These are phyloP conservation scores for Calonectria crousiana DNA, from an alignment of 2,329 filamentous ascomycete species.

Conservation along the genomic window DNA sequence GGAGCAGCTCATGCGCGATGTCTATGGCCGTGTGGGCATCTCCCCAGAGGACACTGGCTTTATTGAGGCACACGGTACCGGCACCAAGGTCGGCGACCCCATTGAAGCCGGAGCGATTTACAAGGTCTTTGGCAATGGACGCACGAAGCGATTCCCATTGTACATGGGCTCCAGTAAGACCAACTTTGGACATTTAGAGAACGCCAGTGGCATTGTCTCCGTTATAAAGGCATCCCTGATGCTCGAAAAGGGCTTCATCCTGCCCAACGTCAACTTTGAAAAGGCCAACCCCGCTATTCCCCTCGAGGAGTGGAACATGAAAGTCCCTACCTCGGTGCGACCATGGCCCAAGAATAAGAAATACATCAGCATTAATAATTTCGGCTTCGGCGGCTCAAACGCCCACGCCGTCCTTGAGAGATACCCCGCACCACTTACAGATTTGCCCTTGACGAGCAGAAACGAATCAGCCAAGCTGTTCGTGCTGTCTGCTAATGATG, in stretches of 20 bases:
- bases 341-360: slow-evolving; percentile 62
- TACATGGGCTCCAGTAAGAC: slow-evolving; percentile 64
- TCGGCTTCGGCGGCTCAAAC: slow-evolving; percentile 61
- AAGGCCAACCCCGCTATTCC: slow-evolving; percentile 62
- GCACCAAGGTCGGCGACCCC: slow-evolving; percentile 67
- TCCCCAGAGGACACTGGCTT: slow-evolving; percentile 47
- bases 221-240: slow-evolving; percentile 66
- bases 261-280: slow-evolving; percentile 64
- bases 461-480: slow-evolving; percentile 53
- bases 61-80: slow-evolving; percentile 68
- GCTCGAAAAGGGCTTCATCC: slow-evolving; percentile 62
- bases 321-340: slow-evolving; percentile 56
- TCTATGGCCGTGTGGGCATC: slow-evolving; percentile 50
- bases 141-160: slow-evolving; percentile 51
- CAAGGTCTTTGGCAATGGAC: slow-evolving; percentile 55
- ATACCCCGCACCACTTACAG: neutral
- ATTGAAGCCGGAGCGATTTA: slow-evolving; percentile 64
- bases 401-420: slow-evolving; percentile 56
- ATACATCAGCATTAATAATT: slow-evolving; percentile 63
- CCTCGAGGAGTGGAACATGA: slow-evolving; percentile 63
- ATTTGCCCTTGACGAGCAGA: slow-evolving; percentile 28
- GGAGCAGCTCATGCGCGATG: slow-evolving; percentile 51
- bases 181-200: slow-evolving; percentile 66
- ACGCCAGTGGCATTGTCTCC: slow-evolving; percentile 62
- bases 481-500: slow-evolving; percentile 55